Conservation (phyloP, 768 basidiomycete genomes). For the Pisolithus orientalis region DNA sequence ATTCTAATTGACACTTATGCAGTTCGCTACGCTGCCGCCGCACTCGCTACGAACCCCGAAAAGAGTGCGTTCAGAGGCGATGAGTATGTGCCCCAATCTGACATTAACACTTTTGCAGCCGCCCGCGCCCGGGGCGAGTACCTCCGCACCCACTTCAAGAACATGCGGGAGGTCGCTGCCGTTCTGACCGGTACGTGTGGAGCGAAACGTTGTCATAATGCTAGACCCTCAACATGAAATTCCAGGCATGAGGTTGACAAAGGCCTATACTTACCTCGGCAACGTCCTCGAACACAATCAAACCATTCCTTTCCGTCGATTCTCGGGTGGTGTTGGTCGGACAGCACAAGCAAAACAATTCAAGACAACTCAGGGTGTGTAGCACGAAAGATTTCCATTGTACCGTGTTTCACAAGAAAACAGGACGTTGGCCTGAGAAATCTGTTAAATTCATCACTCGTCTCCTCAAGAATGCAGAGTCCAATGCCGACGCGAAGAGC, state of each 20-base stretch:
- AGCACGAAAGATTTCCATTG: not conserved
- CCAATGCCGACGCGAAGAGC: slow-evolving; percentile 97
- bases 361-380: slow-evolving; percentile 90
- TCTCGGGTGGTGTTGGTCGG: slow-evolving; percentile 91
- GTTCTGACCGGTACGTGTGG: slow-evolving; percentile 70
- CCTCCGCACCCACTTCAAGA: slow-evolving; percentile 99
- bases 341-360: slow-evolving; percentile 95
- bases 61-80: slow-evolving; percentile 57
- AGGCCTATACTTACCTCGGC: slow-evolving; percentile 91
- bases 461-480: slow-evolving; percentile 97
- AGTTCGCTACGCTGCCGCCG: slow-evolving; percentile 94
- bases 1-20: slow-evolving; percentile 14
- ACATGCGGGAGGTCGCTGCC: slow-evolving; percentile 98
- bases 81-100: not conserved
- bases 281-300: slow-evolving; percentile 97
- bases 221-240: not conserved
- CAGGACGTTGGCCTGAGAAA: slow-evolving; percentile 99
- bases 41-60: slow-evolving; percentile 88
- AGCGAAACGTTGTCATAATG: not conserved
- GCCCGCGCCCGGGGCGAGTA: slow-evolving; percentile 93
- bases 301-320: slow-evolving; percentile 93
- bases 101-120: slow-evolving; percentile 41
- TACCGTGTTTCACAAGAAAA: not conserved
- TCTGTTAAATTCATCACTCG: slow-evolving; percentile 92
- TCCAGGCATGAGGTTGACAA: slow-evolving; percentile 83